Conservation (phyloP, 192 early-diverging fungal species). For the Gonapodya sp. region DNA sequence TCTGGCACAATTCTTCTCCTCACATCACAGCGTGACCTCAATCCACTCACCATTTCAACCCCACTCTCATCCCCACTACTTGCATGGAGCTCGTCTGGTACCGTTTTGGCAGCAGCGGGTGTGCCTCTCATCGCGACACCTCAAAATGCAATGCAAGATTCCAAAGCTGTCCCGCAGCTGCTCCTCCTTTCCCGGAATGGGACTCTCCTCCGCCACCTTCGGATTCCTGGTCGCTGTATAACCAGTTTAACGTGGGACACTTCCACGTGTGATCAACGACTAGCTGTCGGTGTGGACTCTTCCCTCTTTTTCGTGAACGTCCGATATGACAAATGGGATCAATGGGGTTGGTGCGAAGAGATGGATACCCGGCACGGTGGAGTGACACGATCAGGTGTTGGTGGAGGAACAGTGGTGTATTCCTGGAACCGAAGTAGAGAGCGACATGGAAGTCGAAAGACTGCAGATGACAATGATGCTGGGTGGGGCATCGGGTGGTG, state of each 20-base stretch:
- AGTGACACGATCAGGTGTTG: not conserved
- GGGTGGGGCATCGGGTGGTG: constrained; percentile 18
- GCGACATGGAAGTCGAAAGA: not conserved
- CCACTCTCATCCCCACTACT: not conserved
- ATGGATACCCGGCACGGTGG: not conserved
- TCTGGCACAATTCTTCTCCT: constrained; percentile 54
- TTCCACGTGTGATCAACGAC: constrained; percentile 27
- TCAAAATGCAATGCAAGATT: not conserved
- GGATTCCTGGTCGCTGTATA: constrained; percentile 47
- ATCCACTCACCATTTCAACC: constrained; percentile 10
- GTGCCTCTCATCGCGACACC: constrained; percentile 28
- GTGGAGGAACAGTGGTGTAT: not conserved
- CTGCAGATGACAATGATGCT: not conserved
- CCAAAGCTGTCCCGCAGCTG: constrained; percentile 1
- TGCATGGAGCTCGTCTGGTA: constrained; percentile 41
- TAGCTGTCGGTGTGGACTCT: constrained; percentile 48
- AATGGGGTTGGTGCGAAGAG: not conserved
- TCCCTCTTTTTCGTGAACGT: constrained; percentile 57
- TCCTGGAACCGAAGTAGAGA: not conserved
- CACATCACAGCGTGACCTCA: constrained; percentile 36
- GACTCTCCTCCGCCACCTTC: constrained; percentile 42
- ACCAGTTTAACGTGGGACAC: constrained; percentile 47
- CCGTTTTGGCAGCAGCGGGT: constrained; percentile 45
- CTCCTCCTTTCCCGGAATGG: constrained; percentile 13
- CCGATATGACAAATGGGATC: constrained; percentile 38